Percentiles rank a stretch among this genome's conserved stretches.
Evolutionary conservation across 495 filamentous ascomycete genomes (phyloP).

Genomic region (Rostrohypoxylon terebratum): DNA sequence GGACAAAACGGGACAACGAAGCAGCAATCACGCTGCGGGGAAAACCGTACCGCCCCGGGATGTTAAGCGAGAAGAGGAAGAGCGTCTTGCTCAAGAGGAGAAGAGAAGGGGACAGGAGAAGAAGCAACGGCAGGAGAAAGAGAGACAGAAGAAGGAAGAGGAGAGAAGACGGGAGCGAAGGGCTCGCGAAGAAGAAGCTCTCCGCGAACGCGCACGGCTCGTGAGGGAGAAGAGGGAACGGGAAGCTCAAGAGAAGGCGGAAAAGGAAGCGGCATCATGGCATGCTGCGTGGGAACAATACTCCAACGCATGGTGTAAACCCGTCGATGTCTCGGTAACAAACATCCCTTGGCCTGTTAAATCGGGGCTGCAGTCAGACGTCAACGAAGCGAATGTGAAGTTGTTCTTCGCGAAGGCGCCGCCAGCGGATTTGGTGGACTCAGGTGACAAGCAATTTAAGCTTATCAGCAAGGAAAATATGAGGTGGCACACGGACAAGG

Average conservation of each 20-base stretch:
- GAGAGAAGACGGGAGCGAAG: conserved; percentile 9
- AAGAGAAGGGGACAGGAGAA: not conserved
- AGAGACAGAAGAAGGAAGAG: conserved; percentile 7
- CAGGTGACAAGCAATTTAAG: conserved; percentile 50
- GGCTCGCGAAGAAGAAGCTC: conserved; percentile 22
- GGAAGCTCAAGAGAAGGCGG: conserved; percentile 19
- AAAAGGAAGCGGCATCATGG: conserved; percentile 28
- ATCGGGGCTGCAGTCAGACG: conserved; percentile 27
- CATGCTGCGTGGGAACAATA: conserved; percentile 15
- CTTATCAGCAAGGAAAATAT: conserved; percentile 50
- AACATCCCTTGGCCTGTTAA: conserved; percentile 29
- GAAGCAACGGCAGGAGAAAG: not conserved
- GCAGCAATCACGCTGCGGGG: not conserved
- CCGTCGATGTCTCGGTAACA: not conserved
- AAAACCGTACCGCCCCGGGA: not conserved
- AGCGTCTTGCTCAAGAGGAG: not conserved
- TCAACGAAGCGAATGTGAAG: conserved; percentile 31
- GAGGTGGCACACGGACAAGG: conserved; percentile 42
- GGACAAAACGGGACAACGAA: conserved; percentile 1
- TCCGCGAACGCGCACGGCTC: conserved; percentile 21
- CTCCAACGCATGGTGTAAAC: conserved; percentile 11
- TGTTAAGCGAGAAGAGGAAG: not conserved
- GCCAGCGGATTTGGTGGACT: conserved; percentile 6
- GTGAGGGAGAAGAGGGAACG: conserved; percentile 6
- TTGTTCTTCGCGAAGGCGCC: conserved; percentile 33